Evolutionary conservation across 2,329 filamentous ascomycete genomes (phyloP).

Genomic region (Colletotrichum tropicale): DNA sequence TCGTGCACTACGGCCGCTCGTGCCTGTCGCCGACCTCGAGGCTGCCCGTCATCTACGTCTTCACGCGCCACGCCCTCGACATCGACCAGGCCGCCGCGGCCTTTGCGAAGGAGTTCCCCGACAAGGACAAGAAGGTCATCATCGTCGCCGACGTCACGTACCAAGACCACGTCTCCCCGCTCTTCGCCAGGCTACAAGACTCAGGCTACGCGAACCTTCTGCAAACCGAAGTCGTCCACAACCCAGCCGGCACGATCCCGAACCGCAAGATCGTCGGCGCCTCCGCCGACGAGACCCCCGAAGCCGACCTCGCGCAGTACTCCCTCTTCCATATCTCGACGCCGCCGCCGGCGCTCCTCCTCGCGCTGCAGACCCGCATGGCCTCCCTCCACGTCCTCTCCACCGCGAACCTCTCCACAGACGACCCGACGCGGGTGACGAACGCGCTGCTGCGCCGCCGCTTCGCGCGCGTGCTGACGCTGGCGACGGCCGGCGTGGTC

Average conservation of each 20-base stretch:
- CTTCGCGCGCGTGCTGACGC: constrained; percentile 83
- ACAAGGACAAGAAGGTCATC: constrained; percentile 68
- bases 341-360: constrained; percentile 80
- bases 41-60: constrained; percentile 88
- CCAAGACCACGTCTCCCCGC: constrained; percentile 69
- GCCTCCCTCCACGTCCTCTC: constrained; percentile 79
- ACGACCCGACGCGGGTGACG: constrained; percentile 48
- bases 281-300: constrained; percentile 24
- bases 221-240: constrained; percentile 73
- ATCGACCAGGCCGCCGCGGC: constrained; percentile 56
- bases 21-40: constrained; percentile 90
- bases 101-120: constrained; percentile 73
- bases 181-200: constrained; percentile 59
- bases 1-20: constrained; percentile 92
- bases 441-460: constrained; percentile 74
- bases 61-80: constrained; percentile 76
- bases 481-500: constrained; percentile 82
- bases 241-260: constrained; percentile 81
- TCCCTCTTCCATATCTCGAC: constrained; percentile 85
- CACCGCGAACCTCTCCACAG: constrained; percentile 59
- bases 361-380: constrained; percentile 86
- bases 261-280: constrained; percentile 71
- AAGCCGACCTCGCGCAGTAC: constrained; percentile 64
- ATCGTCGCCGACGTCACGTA: constrained; percentile 92
- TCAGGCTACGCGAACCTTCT: constrained; percentile 74